Conservation (phyloP, 108 stramenopile species). For the Skeletonema marinoi region DNA sequence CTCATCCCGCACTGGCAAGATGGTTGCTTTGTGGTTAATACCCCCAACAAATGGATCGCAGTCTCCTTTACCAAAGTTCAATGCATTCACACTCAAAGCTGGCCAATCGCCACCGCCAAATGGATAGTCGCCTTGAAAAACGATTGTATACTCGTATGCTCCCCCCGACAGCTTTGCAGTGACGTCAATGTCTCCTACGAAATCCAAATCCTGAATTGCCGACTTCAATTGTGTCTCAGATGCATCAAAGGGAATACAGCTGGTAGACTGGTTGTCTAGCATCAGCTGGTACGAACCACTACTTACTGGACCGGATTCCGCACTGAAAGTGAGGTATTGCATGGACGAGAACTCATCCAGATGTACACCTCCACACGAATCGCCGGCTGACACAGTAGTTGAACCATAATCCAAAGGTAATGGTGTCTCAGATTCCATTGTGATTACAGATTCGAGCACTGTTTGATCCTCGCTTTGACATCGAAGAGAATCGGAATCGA, state of each 20-base stretch:
- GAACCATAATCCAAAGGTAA: conserved; percentile 37
- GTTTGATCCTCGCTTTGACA: conserved; percentile 32
- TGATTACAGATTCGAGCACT: conserved; percentile 17
- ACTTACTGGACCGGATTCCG: conserved; percentile 11
- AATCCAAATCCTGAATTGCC: conserved; percentile 22
- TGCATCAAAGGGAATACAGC: conserved; percentile 34
- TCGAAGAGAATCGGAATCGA: conserved; percentile 28
- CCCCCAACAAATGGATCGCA: conserved; percentile 40
- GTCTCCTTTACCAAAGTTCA: conserved; percentile 28
- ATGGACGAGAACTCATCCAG: conserved; percentile 34
- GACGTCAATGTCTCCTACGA: conserved; percentile 26
- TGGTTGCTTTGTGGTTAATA: conserved; percentile 9
- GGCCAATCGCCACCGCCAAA: conserved; percentile 40
- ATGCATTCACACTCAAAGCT: conserved; percentile 26
- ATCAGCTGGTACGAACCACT: conserved; percentile 36
- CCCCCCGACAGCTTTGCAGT: not conserved
- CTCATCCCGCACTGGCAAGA: conserved; percentile 41
- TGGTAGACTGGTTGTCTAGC: conserved; percentile 30
- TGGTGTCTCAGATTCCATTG: not conserved
- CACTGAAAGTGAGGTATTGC: conserved; percentile 27
- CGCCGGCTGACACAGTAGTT: conserved; percentile 8
- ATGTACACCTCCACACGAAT: conserved; percentile 35
- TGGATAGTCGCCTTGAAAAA: conserved; percentile 30
- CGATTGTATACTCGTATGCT: conserved; percentile 19
- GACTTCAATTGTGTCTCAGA: conserved; percentile 26